phyloP scores from a whole-genome alignment of 1,284 basidiomycete genomes.

The Phellopilus nigrolimitatus region DNA sequence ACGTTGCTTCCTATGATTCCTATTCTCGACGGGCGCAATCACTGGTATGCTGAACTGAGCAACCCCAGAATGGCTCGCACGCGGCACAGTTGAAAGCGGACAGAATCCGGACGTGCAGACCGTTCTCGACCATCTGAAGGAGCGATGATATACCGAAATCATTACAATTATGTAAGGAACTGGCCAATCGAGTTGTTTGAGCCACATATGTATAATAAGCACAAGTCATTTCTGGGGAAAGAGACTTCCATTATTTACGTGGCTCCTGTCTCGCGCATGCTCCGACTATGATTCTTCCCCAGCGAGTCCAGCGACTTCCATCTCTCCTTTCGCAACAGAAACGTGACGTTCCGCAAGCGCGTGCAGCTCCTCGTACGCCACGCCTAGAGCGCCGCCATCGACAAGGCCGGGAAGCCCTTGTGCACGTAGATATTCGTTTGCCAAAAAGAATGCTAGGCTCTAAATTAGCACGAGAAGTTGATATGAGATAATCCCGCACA shows the following conservation, averaged over 20 bases:
- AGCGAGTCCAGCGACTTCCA: background rate
- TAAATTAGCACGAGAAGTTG: background rate
- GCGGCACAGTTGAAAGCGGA: conserved; percentile 9
- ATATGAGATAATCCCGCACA: background rate
- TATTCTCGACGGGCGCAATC: too few species aligned
- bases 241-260: too few species aligned
- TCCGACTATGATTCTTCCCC: too few species aligned
- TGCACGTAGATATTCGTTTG: conserved; percentile 25
- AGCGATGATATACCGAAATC: conserved; percentile 1
- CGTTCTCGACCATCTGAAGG: conserved; percentile 10
- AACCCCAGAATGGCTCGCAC: conserved; percentile 1
- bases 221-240: too few species aligned
- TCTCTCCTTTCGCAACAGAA: conserved; percentile 3
- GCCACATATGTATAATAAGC: too few species aligned
- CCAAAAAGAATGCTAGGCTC: conserved; percentile 24
- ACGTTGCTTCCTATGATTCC: too few species aligned
- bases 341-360: conserved; percentile 1
- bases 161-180: too few species aligned
- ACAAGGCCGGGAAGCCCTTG: conserved; percentile 22
- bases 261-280: too few species aligned
- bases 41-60: conserved; percentile 4
- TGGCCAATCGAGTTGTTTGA: too few species aligned
- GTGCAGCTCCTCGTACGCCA: conserved; percentile 6
- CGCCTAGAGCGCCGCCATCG: conserved; percentile 15
- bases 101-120: background rate